Conservation (phyloP, 768 basidiomycete genomes). For the Hemileccinum impolitum region DNA sequence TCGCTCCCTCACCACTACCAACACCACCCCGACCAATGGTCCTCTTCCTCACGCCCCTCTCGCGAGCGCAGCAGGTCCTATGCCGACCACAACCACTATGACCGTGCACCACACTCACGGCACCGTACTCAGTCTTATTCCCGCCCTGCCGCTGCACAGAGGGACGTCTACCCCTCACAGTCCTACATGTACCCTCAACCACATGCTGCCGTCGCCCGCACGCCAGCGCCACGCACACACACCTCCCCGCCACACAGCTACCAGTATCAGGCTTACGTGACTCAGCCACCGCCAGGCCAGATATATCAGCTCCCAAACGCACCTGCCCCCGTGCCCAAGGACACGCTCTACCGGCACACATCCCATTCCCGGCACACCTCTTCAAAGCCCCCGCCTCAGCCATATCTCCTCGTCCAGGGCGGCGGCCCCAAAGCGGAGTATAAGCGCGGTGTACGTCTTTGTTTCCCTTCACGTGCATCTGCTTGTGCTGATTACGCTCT, state of each 20-base stretch:
- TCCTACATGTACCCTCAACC: conserved; percentile 18
- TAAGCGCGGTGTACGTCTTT: conserved; percentile 29
- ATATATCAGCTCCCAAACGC: conserved; percentile 15
- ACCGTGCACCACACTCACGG: conserved; percentile 14
- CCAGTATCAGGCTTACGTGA: conserved; percentile 19
- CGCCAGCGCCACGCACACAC: conserved; percentile 15
- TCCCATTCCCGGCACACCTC: conserved; percentile 23
- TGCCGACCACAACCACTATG: conserved; percentile 18
- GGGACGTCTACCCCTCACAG: conserved; percentile 19
- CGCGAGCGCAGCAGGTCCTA: conserved; percentile 23
- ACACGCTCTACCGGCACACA: conserved; percentile 13
- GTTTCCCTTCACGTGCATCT: conserved; percentile 10
- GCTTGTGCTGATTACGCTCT: conserved; percentile 12
- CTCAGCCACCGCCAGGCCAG: conserved; percentile 30
- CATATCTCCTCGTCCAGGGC: conserved; percentile 24
- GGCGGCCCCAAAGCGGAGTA: conserved; percentile 31
- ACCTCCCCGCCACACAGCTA: conserved; percentile 17
- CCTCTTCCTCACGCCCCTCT: conserved; percentile 23
- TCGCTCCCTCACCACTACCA: not conserved
- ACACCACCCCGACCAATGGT: conserved; percentile 16
- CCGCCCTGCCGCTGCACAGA: conserved; percentile 15
- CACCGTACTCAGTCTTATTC: conserved; percentile 27
- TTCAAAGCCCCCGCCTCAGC: conserved; percentile 22
- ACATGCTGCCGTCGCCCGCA: conserved; percentile 6
- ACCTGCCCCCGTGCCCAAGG: conserved; percentile 15